Conservation (phyloP, 2,329 filamentous ascomycete genomes). For the Diaporthe capsici region DNA sequence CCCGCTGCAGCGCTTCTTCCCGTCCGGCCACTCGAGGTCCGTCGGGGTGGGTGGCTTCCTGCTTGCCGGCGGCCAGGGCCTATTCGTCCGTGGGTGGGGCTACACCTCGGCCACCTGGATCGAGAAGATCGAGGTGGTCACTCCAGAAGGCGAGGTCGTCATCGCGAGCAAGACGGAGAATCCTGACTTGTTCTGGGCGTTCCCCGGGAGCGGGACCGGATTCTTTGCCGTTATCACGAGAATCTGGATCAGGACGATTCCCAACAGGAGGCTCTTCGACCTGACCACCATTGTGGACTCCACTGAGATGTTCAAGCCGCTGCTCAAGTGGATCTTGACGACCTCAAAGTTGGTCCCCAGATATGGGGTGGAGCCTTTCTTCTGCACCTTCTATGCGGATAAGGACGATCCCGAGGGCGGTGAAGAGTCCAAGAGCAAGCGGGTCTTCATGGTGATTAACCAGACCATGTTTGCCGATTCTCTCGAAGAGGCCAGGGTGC, state of each 20-base stretch:
- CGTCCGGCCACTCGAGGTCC: neutral
- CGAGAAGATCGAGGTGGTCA: neutral
- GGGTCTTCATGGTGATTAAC: neutral
- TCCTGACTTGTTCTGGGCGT: neutral
- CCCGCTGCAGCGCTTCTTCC: neutral
- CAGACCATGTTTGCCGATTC: conserved; percentile 22
- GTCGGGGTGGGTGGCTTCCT: neutral
- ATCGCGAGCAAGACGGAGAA: conserved; percentile 13
- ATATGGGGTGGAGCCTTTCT: conserved; percentile 3
- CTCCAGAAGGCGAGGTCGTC: neutral
- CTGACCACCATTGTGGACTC: neutral
- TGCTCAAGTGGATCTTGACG: neutral
- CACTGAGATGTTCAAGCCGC: neutral
- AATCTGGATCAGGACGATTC: neutral
- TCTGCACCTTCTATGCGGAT: conserved; percentile 14
- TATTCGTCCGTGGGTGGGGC: neutral
- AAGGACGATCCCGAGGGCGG: neutral
- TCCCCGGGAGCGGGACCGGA: neutral
- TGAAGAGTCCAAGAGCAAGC: conserved; percentile 13
- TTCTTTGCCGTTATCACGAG: neutral
- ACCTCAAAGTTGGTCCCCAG: neutral
- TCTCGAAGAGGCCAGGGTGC: neutral
- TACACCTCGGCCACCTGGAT: neutral
- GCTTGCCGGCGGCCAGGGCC: neutral
- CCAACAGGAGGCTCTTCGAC: neutral